Percentiles rank a stretch among this genome's conserved stretches.
These are phyloP conservation scores for Phytophthora crassamura DNA, from an alignment of 352 stramenopile species.

Conservation along the genomic window DNA sequence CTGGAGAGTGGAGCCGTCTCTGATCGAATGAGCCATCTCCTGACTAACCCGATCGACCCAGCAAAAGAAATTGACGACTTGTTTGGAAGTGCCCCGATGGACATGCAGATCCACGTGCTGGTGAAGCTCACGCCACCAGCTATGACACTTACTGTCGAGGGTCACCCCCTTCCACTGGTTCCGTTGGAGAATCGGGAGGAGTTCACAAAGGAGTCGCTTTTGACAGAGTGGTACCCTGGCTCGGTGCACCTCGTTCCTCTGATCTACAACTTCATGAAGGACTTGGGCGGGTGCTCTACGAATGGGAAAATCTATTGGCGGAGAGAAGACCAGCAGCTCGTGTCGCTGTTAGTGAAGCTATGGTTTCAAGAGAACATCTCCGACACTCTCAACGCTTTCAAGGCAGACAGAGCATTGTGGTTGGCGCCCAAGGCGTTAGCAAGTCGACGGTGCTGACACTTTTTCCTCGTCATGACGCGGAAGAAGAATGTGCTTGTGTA, in stretches of 20 bases:
- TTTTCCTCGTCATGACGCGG: background rate
- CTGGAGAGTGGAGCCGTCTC: too few species aligned
- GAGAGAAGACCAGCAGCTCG: slow-evolving; percentile 10
- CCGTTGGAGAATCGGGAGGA: too few species aligned
- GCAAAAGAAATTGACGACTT: too few species aligned
- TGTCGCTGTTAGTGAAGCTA: slow-evolving; percentile 10
- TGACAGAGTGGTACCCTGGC: too few species aligned
- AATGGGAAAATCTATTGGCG: slow-evolving; percentile 18
- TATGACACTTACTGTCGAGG: background rate
- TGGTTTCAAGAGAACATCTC: slow-evolving; percentile 5
- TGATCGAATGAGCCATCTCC: too few species aligned
- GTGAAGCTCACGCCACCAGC: too few species aligned
- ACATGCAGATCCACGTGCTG: too few species aligned
- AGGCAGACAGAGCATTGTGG: background rate
- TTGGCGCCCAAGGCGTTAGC: background rate
- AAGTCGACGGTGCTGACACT: slow-evolving; percentile 7
- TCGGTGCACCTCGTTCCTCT: background rate
- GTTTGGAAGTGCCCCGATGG: too few species aligned
- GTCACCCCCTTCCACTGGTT: too few species aligned
- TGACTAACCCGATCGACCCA: too few species aligned
- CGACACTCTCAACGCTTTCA: too few species aligned
- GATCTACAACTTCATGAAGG: slow-evolving; percentile 3
- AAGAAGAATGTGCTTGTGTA: slow-evolving; percentile 12
- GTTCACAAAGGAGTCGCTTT: too few species aligned
- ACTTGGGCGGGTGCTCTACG: slow-evolving; percentile 12